Evolutionary conservation across 2,329 filamentous ascomycete species (phyloP).

Genomic region (Beauveria rudraprayagi): DNA sequence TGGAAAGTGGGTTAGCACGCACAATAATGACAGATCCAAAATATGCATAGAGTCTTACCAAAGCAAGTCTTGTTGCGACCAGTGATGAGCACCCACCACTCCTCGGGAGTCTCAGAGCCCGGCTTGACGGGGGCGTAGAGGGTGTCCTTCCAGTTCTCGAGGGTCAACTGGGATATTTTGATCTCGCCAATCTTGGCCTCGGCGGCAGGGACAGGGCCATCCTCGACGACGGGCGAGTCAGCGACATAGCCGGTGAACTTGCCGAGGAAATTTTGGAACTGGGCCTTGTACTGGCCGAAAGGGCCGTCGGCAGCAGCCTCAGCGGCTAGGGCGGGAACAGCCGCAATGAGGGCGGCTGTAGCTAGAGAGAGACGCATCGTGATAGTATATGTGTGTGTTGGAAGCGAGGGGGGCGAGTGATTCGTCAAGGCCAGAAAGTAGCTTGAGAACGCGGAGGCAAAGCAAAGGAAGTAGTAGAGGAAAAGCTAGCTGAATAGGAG

Average conservation of each 20-base stretch:
- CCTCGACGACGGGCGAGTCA: conserved; percentile 30
- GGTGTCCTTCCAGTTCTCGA: conserved; percentile 64
- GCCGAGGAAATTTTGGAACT: conserved; percentile 57
- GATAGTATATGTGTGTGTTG: conserved; percentile 10
- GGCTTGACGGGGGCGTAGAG: conserved; percentile 55
- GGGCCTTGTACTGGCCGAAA: conserved; percentile 51
- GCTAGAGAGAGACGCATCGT: conserved; percentile 50
- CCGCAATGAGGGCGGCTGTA: conserved; percentile 38
- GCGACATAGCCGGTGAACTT: conserved; percentile 48
- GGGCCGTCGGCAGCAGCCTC: conserved; percentile 40
- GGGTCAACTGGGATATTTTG: conserved; percentile 46
- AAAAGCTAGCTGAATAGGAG: background rate
- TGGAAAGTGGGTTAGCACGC: conserved; percentile 19
- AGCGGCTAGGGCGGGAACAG: conserved; percentile 45
- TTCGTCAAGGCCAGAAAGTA: background rate
- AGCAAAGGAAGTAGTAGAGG: background rate
- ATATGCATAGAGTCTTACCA: conserved; percentile 31
- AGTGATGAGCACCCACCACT: conserved; percentile 69
- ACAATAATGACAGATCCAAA: background rate
- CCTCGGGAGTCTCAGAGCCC: conserved; percentile 54
- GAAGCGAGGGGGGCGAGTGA: background rate
- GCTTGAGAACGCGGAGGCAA: background rate
- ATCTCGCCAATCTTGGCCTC: conserved; percentile 32
- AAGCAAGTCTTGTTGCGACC: conserved; percentile 74
- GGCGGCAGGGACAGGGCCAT: conserved; percentile 33